Evolutionary conservation across 2,329 filamentous ascomycete species (phyloP).

Genomic region (Nigrospora sphaerica): DNA sequence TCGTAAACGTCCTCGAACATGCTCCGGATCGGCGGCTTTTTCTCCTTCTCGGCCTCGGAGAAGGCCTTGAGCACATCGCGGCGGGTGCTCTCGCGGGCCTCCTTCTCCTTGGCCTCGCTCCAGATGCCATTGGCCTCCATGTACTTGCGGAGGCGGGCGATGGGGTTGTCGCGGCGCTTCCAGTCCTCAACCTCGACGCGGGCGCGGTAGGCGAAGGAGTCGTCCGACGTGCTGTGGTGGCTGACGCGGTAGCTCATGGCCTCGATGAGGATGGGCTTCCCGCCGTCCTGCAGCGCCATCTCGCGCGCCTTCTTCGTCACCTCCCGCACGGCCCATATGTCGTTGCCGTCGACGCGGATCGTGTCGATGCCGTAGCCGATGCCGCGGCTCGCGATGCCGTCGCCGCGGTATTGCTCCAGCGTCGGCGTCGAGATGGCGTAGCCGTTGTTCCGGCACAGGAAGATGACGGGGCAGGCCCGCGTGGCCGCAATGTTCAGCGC

Average conservation of each 20-base stretch:
- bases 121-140: slow-evolving; percentile 78
- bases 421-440: slow-evolving; percentile 89
- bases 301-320: slow-evolving; percentile 70
- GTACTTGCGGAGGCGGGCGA: slow-evolving; percentile 81
- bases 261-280: slow-evolving; percentile 79
- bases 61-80: slow-evolving; percentile 81
- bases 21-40: slow-evolving; percentile 63
- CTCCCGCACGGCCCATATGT: slow-evolving; percentile 82
- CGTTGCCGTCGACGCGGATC: slow-evolving; percentile 88
- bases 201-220: slow-evolving; percentile 92
- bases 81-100: slow-evolving; percentile 55
- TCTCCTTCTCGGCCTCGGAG: slow-evolving; percentile 71
- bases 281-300: slow-evolving; percentile 74
- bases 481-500: slow-evolving; percentile 89
- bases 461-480: slow-evolving; percentile 77
- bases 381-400: slow-evolving; percentile 81
- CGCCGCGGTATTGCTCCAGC: slow-evolving; percentile 83
- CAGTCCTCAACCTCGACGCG: slow-evolving; percentile 92
- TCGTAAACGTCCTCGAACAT: slow-evolving; percentile 91
- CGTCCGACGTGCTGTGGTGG: slow-evolving; percentile 94
- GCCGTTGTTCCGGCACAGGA: slow-evolving; percentile 89
- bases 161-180: slow-evolving; percentile 85
- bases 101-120: slow-evolving; percentile 77
- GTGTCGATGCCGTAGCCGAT: slow-evolving; percentile 93
- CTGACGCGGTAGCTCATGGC: slow-evolving; percentile 98